phyloP scores from a whole-genome alignment of 2,329 filamentous ascomycete species.

The Beauveria rudraprayagi region DNA sequence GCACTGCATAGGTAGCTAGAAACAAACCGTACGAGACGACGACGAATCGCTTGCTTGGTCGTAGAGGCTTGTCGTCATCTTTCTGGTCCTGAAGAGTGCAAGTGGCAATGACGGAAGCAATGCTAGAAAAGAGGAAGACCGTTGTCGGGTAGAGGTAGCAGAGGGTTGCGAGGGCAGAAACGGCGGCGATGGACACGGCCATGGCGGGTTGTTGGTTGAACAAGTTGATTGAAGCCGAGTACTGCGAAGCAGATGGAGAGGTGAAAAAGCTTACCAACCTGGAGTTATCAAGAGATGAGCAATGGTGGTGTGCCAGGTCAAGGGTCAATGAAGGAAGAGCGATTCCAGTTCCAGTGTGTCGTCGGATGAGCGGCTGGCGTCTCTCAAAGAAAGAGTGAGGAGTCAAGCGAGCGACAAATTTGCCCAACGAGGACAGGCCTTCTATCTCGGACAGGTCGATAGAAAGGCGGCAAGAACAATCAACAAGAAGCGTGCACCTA shows the following conservation, averaged over 20 bases:
- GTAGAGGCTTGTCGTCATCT: conserved; percentile 11
- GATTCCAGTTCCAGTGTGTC: too few species aligned
- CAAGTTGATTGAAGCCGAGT: background rate
- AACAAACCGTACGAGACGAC: conserved; percentile 37
- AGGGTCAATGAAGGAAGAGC: background rate
- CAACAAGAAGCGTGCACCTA: background rate
- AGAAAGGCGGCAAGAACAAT: conserved; percentile 1
- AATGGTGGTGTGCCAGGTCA: background rate
- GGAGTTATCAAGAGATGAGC: background rate
- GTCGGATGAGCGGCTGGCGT: background rate
- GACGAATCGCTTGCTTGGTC: conserved; percentile 17
- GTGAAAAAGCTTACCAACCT: background rate
- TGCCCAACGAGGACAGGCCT: background rate
- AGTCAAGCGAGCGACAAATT: background rate
- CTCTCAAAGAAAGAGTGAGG: background rate
- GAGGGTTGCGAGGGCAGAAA: conserved; percentile 33
- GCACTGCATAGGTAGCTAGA: conserved; percentile 38
- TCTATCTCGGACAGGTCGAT: background rate
- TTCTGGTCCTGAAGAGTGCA: conserved; percentile 44
- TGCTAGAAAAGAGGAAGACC: conserved; percentile 50
- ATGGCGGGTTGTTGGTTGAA: conserved; percentile 1
- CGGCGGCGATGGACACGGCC: conserved; percentile 17
- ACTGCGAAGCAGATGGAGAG: background rate
- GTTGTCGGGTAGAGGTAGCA: conserved; percentile 52
- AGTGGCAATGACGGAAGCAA: conserved; percentile 41